Evolutionary conservation across 78 protist species (phyloP).

Genomic region (Dictyostelium capitatum): DNA sequence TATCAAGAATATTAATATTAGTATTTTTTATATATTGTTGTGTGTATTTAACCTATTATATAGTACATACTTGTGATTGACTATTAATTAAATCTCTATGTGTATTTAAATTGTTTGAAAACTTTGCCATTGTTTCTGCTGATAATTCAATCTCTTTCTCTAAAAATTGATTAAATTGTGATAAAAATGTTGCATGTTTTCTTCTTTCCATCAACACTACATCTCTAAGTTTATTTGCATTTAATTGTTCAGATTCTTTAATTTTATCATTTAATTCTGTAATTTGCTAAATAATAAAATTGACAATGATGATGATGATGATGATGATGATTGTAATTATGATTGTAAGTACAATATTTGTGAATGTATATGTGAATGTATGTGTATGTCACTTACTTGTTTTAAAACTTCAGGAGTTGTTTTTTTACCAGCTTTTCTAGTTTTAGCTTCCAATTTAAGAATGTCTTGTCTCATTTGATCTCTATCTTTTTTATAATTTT

Average conservation of each 20-base stretch:
- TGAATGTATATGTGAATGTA: constrained; percentile 8
- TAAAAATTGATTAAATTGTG: constrained; percentile 76
- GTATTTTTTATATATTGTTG: no score
- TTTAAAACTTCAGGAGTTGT: constrained; percentile 76
- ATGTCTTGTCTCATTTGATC: constrained; percentile 80
- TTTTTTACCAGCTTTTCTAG: constrained; percentile 82
- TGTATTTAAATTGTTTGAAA: constrained; percentile 9
- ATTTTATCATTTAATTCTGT: constrained; percentile 78
- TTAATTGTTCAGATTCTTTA: constrained; percentile 77
- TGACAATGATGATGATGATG: background rate
- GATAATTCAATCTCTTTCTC: constrained; percentile 64
- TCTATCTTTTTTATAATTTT: constrained; percentile 78
- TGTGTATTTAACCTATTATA: no score
- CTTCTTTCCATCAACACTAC: constrained; percentile 77
- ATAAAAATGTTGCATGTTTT: constrained; percentile 73
- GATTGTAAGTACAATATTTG: background rate
- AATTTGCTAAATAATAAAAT: constrained; percentile 30
- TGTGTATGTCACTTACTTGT: constrained; percentile 8
- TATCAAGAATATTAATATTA: no score
- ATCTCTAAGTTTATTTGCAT: constrained; percentile 71
- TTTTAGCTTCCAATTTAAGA: constrained; percentile 69
- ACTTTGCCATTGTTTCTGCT: constrained; percentile 28
- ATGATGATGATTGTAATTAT: background rate
- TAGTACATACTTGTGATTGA: constrained; percentile 53
- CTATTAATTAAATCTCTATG: constrained; percentile 65